Evolutionary conservation across 352 stramenopile genomes (phyloP).

Genomic region (Globisporangium canariense): DNA sequence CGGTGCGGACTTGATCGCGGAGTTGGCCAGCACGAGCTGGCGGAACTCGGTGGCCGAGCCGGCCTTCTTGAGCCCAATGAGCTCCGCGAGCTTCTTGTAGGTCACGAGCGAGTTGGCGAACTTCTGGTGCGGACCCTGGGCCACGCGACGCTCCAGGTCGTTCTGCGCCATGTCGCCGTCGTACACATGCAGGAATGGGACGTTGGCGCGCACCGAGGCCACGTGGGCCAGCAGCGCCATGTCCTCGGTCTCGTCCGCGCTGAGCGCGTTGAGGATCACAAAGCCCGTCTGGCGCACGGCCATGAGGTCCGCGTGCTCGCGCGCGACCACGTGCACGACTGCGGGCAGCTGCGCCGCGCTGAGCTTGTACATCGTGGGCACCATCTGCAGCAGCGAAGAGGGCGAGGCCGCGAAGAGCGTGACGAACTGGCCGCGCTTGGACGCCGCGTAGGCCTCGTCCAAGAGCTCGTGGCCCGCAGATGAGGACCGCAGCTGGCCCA

Average conservation of each 20-base stretch:
- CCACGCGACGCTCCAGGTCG: slow-evolving; percentile 53
- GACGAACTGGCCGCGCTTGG: slow-evolving; percentile 78
- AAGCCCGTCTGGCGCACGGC: slow-evolving; percentile 88
- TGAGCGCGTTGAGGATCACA: slow-evolving; percentile 87
- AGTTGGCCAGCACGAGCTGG: slow-evolving; percentile 59
- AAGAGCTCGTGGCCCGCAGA: slow-evolving; percentile 58
- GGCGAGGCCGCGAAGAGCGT: slow-evolving; percentile 90
- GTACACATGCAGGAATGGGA: slow-evolving; percentile 93
- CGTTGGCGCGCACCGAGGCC: slow-evolving; percentile 83
- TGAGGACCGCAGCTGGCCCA: slow-evolving; percentile 52
- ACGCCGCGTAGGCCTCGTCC: slow-evolving; percentile 58
- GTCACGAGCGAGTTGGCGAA: slow-evolving; percentile 62
- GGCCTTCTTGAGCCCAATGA: slow-evolving; percentile 54
- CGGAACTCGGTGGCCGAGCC: slow-evolving; percentile 51
- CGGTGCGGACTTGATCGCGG: slow-evolving; percentile 22
- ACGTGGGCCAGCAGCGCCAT: slow-evolving; percentile 91
- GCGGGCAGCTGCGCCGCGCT: slow-evolving; percentile 78
- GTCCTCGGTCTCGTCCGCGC: slow-evolving; percentile 86
- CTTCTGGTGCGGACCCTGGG: slow-evolving; percentile 37
- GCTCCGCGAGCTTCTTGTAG: slow-evolving; percentile 65
- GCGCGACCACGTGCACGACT: slow-evolving; percentile 89
- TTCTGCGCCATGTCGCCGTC: slow-evolving; percentile 91
- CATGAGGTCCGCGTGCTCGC: slow-evolving; percentile 92
- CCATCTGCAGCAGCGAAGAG: slow-evolving; percentile 84
- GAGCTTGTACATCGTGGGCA: slow-evolving; percentile 95